Conservation (phyloP, 176 grass and related monocot species). For the Cocos nucifera region DNA sequence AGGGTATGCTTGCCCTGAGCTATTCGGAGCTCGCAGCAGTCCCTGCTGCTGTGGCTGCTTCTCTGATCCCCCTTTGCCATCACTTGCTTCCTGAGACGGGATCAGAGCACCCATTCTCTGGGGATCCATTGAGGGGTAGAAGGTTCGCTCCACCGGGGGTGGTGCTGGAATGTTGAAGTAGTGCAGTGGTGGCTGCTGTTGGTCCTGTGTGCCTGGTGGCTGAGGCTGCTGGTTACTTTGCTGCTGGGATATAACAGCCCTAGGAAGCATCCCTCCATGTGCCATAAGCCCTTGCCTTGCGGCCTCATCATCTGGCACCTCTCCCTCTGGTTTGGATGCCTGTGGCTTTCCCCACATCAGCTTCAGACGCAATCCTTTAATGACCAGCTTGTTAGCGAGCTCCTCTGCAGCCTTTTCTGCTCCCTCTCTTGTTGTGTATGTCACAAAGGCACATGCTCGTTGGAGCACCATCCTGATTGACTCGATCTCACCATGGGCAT, state of each 20-base stretch:
- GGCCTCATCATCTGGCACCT: slow-evolving; percentile 28
- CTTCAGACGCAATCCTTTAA: slow-evolving; percentile 84
- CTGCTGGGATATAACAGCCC: slow-evolving; percentile 90
- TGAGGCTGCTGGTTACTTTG: slow-evolving; percentile 54
- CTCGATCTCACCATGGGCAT: slow-evolving; percentile 90
- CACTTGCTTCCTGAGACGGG: slow-evolving; percentile 35
- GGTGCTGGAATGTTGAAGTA: slow-evolving; percentile 72
- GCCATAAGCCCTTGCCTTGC: slow-evolving; percentile 51
- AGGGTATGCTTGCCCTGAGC: slow-evolving; percentile 7
- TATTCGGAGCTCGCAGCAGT: too few species aligned
- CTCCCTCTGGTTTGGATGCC: slow-evolving; percentile 51
- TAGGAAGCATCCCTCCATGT: slow-evolving; percentile 78
- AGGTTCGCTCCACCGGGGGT: slow-evolving; percentile 28
- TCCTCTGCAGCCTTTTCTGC: slow-evolving; percentile 93
- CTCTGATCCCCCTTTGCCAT: slow-evolving; percentile 31
- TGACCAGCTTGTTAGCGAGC: slow-evolving; percentile 84
- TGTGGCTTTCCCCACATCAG: slow-evolving; percentile 96
- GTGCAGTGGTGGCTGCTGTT: slow-evolving; percentile 25
- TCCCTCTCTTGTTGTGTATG: slow-evolving; percentile 80
- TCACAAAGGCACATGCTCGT: slow-evolving; percentile 74
- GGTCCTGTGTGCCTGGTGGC: slow-evolving; percentile 39
- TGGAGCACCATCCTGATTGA: slow-evolving; percentile 93
- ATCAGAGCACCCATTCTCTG: slow-evolving; percentile 90
- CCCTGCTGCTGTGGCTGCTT: slow-evolving; percentile 21
- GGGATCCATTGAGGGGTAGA: slow-evolving; percentile 94